phyloP scores from a whole-genome alignment of 768 basidiomycete genomes.

The Daedalea quercina region DNA sequence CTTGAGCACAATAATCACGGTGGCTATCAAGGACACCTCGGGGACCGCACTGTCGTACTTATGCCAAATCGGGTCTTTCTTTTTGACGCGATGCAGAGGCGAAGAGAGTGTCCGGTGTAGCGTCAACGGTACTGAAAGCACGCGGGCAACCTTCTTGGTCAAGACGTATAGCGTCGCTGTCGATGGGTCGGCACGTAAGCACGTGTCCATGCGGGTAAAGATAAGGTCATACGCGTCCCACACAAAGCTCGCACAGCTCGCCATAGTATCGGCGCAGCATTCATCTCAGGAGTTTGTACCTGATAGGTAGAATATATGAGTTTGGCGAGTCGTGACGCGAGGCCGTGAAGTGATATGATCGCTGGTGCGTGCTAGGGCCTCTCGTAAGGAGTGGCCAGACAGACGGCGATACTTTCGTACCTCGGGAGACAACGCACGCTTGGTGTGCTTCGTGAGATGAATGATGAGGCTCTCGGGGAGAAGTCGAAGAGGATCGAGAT shows the following conservation, averaged over 20 bases:
- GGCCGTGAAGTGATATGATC: conserved; percentile 47
- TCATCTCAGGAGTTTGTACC: conserved; percentile 65
- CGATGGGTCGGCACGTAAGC: neutral
- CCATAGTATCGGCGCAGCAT: conserved; percentile 76
- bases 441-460: conserved; percentile 70
- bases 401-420: conserved; percentile 34
- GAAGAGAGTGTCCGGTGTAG: conserved; percentile 51
- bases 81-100: conserved; percentile 27
- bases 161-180: conserved; percentile 61
- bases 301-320: conserved; percentile 46
- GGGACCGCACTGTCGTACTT: conserved; percentile 60
- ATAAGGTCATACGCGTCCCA: conserved; percentile 60
- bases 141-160: conserved; percentile 50
- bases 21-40: conserved; percentile 56
- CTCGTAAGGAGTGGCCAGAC: neutral
- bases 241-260: conserved; percentile 58
- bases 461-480: conserved; percentile 54
- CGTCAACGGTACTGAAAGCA: conserved; percentile 52
- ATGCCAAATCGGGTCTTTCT: conserved; percentile 38
- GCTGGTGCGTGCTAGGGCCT: conserved; percentile 55
- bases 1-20: conserved; percentile 68
- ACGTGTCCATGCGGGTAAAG: neutral
- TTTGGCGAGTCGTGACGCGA: conserved; percentile 57
- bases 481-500: conserved; percentile 61
- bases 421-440: conserved; percentile 60